These are phyloP conservation scores for Fusarium decemcellulare DNA, from an alignment of 2,329 filamentous ascomycete genomes.

Conservation along the genomic window DNA sequence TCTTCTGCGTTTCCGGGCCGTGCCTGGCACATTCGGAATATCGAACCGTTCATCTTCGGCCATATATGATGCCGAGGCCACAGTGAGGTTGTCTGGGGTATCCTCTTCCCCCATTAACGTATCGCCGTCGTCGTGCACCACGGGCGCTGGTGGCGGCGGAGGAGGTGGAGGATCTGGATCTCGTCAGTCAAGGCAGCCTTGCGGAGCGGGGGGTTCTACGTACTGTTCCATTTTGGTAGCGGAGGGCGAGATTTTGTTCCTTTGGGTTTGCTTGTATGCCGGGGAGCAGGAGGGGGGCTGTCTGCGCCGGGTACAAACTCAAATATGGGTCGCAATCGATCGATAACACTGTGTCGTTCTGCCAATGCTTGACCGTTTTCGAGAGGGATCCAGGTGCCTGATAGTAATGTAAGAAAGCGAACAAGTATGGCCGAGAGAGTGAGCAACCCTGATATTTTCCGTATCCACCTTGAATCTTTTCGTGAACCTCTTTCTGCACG, in stretches of 20 bases:
- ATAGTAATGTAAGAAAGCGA: slow-evolving; percentile 19
- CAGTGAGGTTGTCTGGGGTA: slow-evolving; percentile 85
- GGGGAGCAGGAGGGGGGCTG: slow-evolving; percentile 93
- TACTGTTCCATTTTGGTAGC: slow-evolving; percentile 70
- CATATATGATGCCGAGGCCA: slow-evolving; percentile 87
- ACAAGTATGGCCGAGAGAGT: not conserved
- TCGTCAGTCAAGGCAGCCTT: slow-evolving; percentile 19
- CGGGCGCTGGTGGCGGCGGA: slow-evolving; percentile 37
- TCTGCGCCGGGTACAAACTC: slow-evolving; percentile 88
- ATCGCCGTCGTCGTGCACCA: slow-evolving; percentile 71
- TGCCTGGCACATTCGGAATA: slow-evolving; percentile 73
- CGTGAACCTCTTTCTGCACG: slow-evolving; percentile 95
- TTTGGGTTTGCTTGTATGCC: slow-evolving; percentile 91
- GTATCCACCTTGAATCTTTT: slow-evolving; percentile 98
- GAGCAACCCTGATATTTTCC: slow-evolving; percentile 93
- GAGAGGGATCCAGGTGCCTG: slow-evolving; percentile 96
- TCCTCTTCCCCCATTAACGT: slow-evolving; percentile 80
- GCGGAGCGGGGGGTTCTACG: slow-evolving; percentile 12
- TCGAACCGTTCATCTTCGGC: slow-evolving; percentile 86
- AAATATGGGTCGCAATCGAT: slow-evolving; percentile 89
- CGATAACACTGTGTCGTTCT: slow-evolving; percentile 87
- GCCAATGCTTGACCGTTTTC: slow-evolving; percentile 85
- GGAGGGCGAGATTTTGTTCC: slow-evolving; percentile 69
- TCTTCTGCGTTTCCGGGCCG: slow-evolving; percentile 83
- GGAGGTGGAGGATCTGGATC: slow-evolving; percentile 40